Evolutionary conservation across 2,329 filamentous ascomycete species (phyloP).

Genomic region (Plenodomus lindquistii): DNA sequence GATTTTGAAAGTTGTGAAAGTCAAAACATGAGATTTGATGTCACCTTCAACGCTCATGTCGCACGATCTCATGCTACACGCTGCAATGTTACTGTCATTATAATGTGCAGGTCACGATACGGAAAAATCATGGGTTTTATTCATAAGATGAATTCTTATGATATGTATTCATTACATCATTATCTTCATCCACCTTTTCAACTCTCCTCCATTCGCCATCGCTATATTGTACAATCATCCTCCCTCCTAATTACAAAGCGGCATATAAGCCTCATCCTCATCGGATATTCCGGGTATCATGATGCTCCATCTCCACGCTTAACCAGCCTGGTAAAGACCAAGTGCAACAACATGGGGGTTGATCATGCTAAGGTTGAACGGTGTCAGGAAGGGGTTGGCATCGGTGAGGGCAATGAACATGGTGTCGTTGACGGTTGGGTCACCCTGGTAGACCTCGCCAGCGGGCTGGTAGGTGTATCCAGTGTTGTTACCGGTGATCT

Average conservation of each 20-base stretch:
- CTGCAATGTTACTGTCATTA: no score
- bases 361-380: slow-evolving; percentile 74
- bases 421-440: slow-evolving; percentile 74
- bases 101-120: no score
- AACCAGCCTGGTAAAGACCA: slow-evolving; percentile 78
- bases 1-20: no score
- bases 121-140: no score
- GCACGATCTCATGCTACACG: no score
- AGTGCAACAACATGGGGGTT: slow-evolving; percentile 78
- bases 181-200: no score
- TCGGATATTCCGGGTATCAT: no score
- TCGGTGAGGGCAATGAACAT: slow-evolving; percentile 81
- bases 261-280: neutral
- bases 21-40: no score
- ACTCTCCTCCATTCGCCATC: no score
- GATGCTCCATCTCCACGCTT: slow-evolving; percentile 13
- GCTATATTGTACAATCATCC: neutral
- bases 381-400: slow-evolving; percentile 67
- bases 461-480: slow-evolving; percentile 76
- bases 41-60: no score
- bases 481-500: slow-evolving; percentile 64
- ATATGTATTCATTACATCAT: no score
- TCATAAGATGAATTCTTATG: no score
- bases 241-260: neutral
- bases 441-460: slow-evolving; percentile 66